A percentile compares a stretch with the other conserved stretches of the same genome.
These are phyloP conservation scores for Naganishia sp. DNA, from an alignment of 1,284 basidiomycete species.

Conservation along the genomic window DNA sequence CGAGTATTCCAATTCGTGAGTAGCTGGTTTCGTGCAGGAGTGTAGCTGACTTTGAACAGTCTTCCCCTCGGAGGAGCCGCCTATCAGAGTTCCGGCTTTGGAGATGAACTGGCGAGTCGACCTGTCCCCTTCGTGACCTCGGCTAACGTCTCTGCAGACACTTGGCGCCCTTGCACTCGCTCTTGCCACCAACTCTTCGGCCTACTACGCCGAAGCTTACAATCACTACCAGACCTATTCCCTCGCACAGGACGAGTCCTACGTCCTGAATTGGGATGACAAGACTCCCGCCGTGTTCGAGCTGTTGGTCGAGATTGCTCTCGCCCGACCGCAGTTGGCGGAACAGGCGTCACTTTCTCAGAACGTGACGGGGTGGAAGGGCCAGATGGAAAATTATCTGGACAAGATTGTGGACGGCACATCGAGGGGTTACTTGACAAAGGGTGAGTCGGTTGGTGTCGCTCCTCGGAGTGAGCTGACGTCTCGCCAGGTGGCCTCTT, in stretches of 20 bases:
- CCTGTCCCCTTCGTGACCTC: neutral
- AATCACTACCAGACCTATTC: constrained; percentile 63
- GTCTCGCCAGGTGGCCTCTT: constrained; percentile 66
- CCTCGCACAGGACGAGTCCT: constrained; percentile 56
- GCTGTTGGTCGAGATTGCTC: constrained; percentile 60
- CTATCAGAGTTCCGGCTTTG: constrained; percentile 69
- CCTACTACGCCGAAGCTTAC: constrained; percentile 67
- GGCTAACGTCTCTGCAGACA: constrained; percentile 41
- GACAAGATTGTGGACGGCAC: constrained; percentile 66
- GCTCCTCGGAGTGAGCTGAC: constrained; percentile 14
- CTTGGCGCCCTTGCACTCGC: constrained; percentile 76
- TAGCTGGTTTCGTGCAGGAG: neutral
- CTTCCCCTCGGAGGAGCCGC: constrained; percentile 65
- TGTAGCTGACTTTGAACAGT: constrained; percentile 42
- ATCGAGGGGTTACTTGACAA: constrained; percentile 61
- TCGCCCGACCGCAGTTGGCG: constrained; percentile 61
- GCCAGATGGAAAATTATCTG: constrained; percentile 72
- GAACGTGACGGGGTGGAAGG: constrained; percentile 68
- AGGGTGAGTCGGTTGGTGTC: constrained; percentile 54
- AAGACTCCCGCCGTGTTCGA: constrained; percentile 74
- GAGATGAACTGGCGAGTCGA: constrained; percentile 49
- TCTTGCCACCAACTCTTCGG: constrained; percentile 65
- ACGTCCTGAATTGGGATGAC: constrained; percentile 85
- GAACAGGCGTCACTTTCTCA: constrained; percentile 58
- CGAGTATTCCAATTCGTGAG: constrained; percentile 33